These are phyloP conservation scores for Lipomyces starkeyi DNA, from an alignment of 805 yeast genomes.

Conservation along the genomic window DNA sequence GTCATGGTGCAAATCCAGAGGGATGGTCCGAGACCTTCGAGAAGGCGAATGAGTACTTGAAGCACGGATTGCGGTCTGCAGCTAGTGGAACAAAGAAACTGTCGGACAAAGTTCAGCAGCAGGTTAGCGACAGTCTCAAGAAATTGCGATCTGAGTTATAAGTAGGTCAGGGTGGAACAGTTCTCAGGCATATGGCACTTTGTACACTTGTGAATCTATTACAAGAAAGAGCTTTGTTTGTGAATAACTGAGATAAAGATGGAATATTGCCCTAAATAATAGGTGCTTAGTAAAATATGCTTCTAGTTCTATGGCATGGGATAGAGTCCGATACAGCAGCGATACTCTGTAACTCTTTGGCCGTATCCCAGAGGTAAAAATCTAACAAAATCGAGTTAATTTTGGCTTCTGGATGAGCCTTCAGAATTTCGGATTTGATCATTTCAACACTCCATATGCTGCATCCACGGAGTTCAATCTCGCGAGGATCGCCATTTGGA, in stretches of 20 bases:
- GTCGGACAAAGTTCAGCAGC: constrained; percentile 16
- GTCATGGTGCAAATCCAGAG: constrained; percentile 31
- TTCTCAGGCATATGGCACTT: background rate
- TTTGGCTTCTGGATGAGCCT: constrained; percentile 31
- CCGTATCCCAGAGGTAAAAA: constrained; percentile 55
- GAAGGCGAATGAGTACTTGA: constrained; percentile 22
- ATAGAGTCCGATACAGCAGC: constrained; percentile 34
- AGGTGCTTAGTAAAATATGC: constrained; percentile 38
- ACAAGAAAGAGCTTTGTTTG: background rate
- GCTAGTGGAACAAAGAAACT: constrained; percentile 25
- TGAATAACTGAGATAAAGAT: background rate
- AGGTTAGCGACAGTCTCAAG: constrained; percentile 16
- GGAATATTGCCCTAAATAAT: constrained; percentile 1
- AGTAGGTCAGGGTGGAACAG: background rate
- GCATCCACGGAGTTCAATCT: constrained; percentile 52
- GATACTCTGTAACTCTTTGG: constrained; percentile 47
- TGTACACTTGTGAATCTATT: background rate
- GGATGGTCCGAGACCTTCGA: constrained; percentile 24
- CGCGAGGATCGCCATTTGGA: constrained; percentile 45
- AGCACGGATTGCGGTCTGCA: constrained; percentile 18
- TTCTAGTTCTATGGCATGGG: constrained; percentile 50
- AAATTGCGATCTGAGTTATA: constrained; percentile 15
- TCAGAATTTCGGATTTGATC: constrained; percentile 42
- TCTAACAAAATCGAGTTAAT: constrained; percentile 51
- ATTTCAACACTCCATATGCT: constrained; percentile 52